Evolutionary conservation across 345 rosid species (phyloP), one percentile per base, ranked within the genome.

Genomic region (Arabis hirsuta): DNA sequence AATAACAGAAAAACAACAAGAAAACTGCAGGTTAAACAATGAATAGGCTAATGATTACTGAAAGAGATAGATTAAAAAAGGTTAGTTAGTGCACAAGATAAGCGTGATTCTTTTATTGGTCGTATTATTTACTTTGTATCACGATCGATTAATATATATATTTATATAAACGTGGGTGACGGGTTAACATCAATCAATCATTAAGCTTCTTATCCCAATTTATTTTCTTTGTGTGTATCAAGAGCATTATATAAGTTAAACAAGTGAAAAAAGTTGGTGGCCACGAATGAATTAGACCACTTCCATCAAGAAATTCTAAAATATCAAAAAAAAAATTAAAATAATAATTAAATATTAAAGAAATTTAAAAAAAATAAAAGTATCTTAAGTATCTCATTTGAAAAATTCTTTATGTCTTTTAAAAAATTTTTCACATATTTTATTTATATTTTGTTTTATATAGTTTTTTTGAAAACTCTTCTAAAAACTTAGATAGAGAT

Each of bases 171-270:
- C 62, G 74, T 76, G 71, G 55, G 62, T 41, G 38, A 48, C 56
- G 71, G 59, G 71, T 69, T 76, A 55, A 62, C 79, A 69, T 76
- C 79, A 76, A 75, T 75, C 79, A 75, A 75, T 68, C 79, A 76
- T 69, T 76, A 75, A 39, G 46, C 64, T 69, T 76, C 53, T 76
- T 76, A 76, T 76, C 74, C 43, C 59, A 20, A 9, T 44, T 62
- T 39, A 36, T 7, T 69, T 69, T 61, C 46, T 69, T 76, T 12
- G 65, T 46, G 29, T 31, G 53, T 62, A 76, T 76, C 79, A 69
- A 62, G 12, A 68, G 13, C 53, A 27, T 27, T 68, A 13, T 67
- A 27, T 14, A 13, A 62, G 13, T 73, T 48, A 24, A 48, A 26
- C 2, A 56, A 66, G 13, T 58, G 19, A 44, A 57, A 34, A 74